These are phyloP conservation scores for Boletus insuetus DNA, from an alignment of 768 basidiomycete genomes.

Conservation along the genomic window DNA sequence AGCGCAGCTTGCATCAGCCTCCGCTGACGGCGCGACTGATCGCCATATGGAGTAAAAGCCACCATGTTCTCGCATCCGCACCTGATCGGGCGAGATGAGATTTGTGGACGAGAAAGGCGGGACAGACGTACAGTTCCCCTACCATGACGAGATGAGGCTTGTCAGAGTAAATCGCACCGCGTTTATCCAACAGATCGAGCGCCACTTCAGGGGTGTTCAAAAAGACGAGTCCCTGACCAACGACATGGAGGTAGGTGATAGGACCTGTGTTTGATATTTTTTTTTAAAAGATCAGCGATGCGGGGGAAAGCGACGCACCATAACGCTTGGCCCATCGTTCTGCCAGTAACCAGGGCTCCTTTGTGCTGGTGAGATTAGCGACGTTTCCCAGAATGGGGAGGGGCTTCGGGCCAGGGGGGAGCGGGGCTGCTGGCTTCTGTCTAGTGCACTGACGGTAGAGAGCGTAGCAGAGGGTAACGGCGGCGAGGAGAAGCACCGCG, in stretches of 20 bases:
- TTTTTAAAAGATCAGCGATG: neutral
- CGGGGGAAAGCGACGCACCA: slow-evolving; percentile 40
- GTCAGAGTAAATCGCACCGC: slow-evolving; percentile 72
- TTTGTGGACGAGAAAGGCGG: neutral
- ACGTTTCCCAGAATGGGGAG: slow-evolving; percentile 66
- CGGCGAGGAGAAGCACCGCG: slow-evolving; percentile 20
- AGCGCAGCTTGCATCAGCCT: slow-evolving; percentile 66
- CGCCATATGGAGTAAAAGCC: slow-evolving; percentile 66
- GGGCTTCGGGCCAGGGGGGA: slow-evolving; percentile 69
- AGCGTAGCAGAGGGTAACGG: slow-evolving; percentile 13
- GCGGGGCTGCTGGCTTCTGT: slow-evolving; percentile 31
- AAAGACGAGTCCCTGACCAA: slow-evolving; percentile 68
- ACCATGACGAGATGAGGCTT: slow-evolving; percentile 68
- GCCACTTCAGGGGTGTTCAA: slow-evolving; percentile 58
- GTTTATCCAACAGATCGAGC: slow-evolving; percentile 65
- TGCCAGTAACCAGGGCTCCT: slow-evolving; percentile 65
- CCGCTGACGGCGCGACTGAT: slow-evolving; percentile 61
- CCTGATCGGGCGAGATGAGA: slow-evolving; percentile 21
- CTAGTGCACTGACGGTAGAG: slow-evolving; percentile 17
- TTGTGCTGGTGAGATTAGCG: slow-evolving; percentile 48
- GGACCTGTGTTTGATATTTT: slow-evolving; percentile 38
- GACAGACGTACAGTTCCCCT: slow-evolving; percentile 58
- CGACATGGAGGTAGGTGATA: slow-evolving; percentile 60
- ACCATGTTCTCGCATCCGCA: slow-evolving; percentile 71
- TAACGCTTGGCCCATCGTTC: slow-evolving; percentile 60